Base-by-base conservation (phyloP, 169 alveolate genomes). In the Cryptosporidium parvum region DNA sequence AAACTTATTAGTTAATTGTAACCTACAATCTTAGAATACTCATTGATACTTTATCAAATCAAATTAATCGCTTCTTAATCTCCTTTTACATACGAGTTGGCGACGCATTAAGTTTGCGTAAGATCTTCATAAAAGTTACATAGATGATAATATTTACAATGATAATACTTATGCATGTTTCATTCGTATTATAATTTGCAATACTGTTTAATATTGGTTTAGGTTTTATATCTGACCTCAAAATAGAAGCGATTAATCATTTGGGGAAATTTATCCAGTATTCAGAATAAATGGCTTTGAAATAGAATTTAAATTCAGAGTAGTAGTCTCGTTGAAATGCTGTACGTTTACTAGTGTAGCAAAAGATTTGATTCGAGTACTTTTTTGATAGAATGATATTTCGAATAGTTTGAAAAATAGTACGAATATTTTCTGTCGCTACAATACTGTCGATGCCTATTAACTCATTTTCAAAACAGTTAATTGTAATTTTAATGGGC, bases 231-330 rank as follows among this genome's bases (percentile, higher is more conserved):
- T 48, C 12, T 48, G 0, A 1, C n/a, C 23, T 14, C 18, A 16
- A 14, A 12, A 14, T 14, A 5, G 18, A 48, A 16, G 23, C 23
- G 7, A 16, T 56, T 5, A 56, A 56, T 21, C 10, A 56, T 26
- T 48, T 48, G 7, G 0, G 56, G 21, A 16, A 26, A 56, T 56
- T 56, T n/a, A 12, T 29, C 35, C 67, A 48, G 21, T 56, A 23
- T 26, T 56, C 67, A 26, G 6, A 56, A 56, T 56, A 56, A 56
- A 56, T 56, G 29, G 67, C 23, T 21, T n/a, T 31, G 72, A 65
- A 31, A 33, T 35, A 65, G 29, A 65, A 65, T 31, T 10, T 35
- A 37, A 65, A 65, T 65, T 65, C 72, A 6, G 72, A 65, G 10
- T 31, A 16, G 72, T 31, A 8, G 26, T 37, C 14, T n/a, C 72